A percentile compares a stretch with the other conserved stretches of the same genome.
phyloP scores from a whole-genome alignment of 2,329 filamentous ascomycete species.

The Colletotrichum navitas region DNA sequence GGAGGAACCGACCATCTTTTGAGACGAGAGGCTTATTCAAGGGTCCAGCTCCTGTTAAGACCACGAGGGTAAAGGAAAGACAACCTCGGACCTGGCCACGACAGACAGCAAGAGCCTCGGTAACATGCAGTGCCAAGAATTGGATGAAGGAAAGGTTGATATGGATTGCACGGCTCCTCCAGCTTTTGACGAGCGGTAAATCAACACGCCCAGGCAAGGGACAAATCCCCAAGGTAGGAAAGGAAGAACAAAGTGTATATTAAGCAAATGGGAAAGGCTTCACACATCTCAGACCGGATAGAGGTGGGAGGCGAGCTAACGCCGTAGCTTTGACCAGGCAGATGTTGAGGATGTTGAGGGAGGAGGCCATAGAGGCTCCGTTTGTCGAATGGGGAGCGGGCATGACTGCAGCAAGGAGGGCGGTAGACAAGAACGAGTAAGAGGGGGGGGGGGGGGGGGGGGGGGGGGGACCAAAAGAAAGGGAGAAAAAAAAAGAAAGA shows the following conservation, averaged over 20 bases:
- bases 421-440: not conserved
- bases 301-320: slow-evolving; percentile 33
- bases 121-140: not conserved
- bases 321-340: slow-evolving; percentile 30
- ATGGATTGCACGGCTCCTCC: slow-evolving; percentile 26
- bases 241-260: slow-evolving; percentile 20
- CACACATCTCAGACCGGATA: slow-evolving; percentile 25
- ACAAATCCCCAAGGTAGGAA: slow-evolving; percentile 3
- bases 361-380: not conserved
- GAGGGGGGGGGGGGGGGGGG: too few species aligned
- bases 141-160: not conserved
- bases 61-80: not conserved
- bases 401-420: slow-evolving; percentile 6
- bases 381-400: not conserved
- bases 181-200: slow-evolving; percentile 10
- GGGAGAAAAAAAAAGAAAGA: not conserved
- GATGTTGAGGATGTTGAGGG: not conserved
- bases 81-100: not conserved
- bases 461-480: too few species aligned
- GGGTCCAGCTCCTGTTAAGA: slow-evolving; percentile 20
- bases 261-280: slow-evolving; percentile 26
- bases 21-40: slow-evolving; percentile 27
- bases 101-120: not conserved
- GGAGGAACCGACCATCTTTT: slow-evolving; percentile 16
- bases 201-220: not conserved